A percentile compares a stretch with the other conserved stretches of the same genome.
These are phyloP conservation scores for Suillus hirtellus DNA, from an alignment of 768 basidiomycete genomes.

Conservation along the genomic window DNA sequence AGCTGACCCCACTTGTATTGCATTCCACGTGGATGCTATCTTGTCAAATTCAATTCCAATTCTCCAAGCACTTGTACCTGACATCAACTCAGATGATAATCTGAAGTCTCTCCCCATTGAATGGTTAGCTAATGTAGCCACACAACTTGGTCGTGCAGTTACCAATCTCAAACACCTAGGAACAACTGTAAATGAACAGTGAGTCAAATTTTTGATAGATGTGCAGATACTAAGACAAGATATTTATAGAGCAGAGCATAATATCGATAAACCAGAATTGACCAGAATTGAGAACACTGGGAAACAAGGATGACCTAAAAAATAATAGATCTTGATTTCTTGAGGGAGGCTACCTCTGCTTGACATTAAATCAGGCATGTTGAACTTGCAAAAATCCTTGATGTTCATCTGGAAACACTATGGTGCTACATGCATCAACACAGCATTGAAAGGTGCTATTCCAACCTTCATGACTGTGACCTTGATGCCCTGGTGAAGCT, in stretches of 20 bases:
- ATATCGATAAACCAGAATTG: slow-evolving; percentile 2
- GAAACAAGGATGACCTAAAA: slow-evolving; percentile 13
- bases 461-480: slow-evolving; percentile 19
- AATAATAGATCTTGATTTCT: slow-evolving; percentile 12
- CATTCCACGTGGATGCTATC: slow-evolving; percentile 20
- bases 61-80: slow-evolving; percentile 13
- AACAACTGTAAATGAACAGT: background rate
- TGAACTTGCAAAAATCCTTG: slow-evolving; percentile 12
- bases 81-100: background rate
- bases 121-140: slow-evolving; percentile 15
- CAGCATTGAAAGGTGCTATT: slow-evolving; percentile 15
- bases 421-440: slow-evolving; percentile 13
- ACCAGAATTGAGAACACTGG: slow-evolving; percentile 4
- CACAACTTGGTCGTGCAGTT: slow-evolving; percentile 12
- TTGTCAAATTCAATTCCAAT: slow-evolving; percentile 10
- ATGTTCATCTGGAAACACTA: slow-evolving; percentile 20
- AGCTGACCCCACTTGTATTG: slow-evolving; percentile 15
- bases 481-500: slow-evolving; percentile 18
- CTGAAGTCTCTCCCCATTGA: background rate
- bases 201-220: background rate
- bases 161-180: slow-evolving; percentile 3
- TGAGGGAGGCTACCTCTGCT: slow-evolving; percentile 15
- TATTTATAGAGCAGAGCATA: background rate
- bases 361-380: slow-evolving; percentile 8
- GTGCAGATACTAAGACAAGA: background rate